A percentile compares a stretch with the other conserved stretches of the same genome.
These are phyloP conservation scores for Cantharellus anzutake DNA, from an alignment of 768 basidiomycete species.

Conservation along the genomic window DNA sequence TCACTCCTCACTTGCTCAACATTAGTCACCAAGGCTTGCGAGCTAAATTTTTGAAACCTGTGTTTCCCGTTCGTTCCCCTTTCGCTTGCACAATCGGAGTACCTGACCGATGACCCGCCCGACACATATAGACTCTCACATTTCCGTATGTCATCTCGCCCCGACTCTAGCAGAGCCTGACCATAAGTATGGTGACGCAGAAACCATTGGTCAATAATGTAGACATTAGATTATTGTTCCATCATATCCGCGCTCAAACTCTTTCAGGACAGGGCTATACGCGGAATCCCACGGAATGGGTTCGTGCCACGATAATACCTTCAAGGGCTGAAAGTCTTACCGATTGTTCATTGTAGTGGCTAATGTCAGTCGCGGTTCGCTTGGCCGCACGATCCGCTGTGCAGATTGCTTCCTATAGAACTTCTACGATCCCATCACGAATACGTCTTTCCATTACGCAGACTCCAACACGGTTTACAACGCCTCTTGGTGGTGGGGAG, in stretches of 20 bases:
- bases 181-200: slow-evolving; percentile 20
- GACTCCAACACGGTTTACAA: slow-evolving; percentile 40
- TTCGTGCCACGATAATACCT: neutral
- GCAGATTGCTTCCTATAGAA: slow-evolving; percentile 27
- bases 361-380: neutral
- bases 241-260: neutral
- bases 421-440: slow-evolving; percentile 61
- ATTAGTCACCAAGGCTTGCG: slow-evolving; percentile 70
- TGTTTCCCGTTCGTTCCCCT: slow-evolving; percentile 51
- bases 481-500: slow-evolving; percentile 71
- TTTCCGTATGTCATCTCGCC: slow-evolving; percentile 48
- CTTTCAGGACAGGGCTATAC: slow-evolving; percentile 63
- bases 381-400: neutral
- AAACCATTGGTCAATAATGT: slow-evolving; percentile 86
- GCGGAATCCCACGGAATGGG: slow-evolving; percentile 85
- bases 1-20: slow-evolving; percentile 67
- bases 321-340: neutral
- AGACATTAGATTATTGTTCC: slow-evolving; percentile 12
- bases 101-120: slow-evolving; percentile 4
- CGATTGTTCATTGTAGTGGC: neutral
- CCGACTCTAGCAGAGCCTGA: neutral
- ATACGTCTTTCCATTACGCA: slow-evolving; percentile 56
- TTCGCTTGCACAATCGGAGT: neutral
- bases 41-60: slow-evolving; percentile 72
- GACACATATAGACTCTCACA: slow-evolving; percentile 44